phyloP scores from a whole-genome alignment of 2,329 filamentous ascomycete species.

The Ophiostoma australiae region DNA sequence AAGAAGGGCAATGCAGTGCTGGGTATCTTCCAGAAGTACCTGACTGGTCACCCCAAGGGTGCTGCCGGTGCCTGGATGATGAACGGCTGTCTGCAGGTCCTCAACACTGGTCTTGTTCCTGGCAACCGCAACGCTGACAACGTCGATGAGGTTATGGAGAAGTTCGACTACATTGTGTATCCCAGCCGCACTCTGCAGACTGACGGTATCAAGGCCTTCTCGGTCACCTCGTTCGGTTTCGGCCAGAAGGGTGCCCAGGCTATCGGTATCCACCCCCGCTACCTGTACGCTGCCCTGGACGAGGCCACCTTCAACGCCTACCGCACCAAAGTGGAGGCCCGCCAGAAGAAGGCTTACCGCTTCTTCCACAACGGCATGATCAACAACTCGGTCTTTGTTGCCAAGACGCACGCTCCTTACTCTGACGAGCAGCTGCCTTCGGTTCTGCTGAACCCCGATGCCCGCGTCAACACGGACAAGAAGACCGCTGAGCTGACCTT shows the following conservation, averaged over 20 bases:
- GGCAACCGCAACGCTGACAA: constrained; percentile 99
- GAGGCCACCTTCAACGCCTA: constrained; percentile 76
- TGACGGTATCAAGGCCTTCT: constrained; percentile 97
- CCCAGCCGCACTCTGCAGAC: constrained; percentile 94
- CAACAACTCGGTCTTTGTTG: constrained; percentile 96
- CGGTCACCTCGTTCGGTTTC: constrained; percentile 97
- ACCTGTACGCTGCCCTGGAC: constrained; percentile 91
- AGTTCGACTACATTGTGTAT: constrained; percentile 97
- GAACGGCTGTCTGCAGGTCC: constrained; percentile 93
- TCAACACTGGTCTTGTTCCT: constrained; percentile 89
- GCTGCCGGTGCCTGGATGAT: constrained; percentile 99
- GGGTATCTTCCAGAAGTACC: constrained; percentile 98
- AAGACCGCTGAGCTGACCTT: constrained; percentile 77
- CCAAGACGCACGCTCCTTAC: constrained; percentile 89
- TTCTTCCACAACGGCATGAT: constrained; percentile 98
- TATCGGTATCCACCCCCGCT: constrained; percentile 94
- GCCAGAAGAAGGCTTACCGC: constrained; percentile 97
- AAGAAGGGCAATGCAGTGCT: constrained; percentile 94
- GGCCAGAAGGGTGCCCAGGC: constrained; percentile 98
- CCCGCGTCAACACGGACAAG: constrained; percentile 78
- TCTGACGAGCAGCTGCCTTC: constrained; percentile 77
- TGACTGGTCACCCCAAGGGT: constrained; percentile 98
- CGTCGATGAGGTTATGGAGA: constrained; percentile 90
- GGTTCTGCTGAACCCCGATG: constrained; percentile 90
- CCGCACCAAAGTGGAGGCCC: constrained; percentile 78